These are phyloP conservation scores for Fusarium mangiferae DNA, from an alignment of 2,329 filamentous ascomycete species.

Conservation along the genomic window DNA sequence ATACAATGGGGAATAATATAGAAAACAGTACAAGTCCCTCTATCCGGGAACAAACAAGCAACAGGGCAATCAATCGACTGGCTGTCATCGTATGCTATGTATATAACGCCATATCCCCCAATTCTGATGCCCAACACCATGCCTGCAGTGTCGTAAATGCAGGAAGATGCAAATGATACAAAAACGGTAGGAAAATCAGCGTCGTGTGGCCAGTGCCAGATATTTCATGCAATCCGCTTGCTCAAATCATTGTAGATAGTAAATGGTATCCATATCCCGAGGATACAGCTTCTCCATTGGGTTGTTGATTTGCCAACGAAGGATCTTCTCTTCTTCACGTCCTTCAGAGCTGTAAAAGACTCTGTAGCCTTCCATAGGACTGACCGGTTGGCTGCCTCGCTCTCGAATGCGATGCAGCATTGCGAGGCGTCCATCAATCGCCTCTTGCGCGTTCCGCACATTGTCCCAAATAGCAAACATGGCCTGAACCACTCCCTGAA, in stretches of 20 bases:
- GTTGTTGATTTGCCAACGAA: constrained; percentile 51
- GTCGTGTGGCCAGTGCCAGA: not conserved
- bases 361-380: constrained; percentile 45
- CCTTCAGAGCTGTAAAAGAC: constrained; percentile 45
- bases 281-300: constrained; percentile 51
- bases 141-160: constrained; percentile 36
- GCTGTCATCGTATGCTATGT: constrained; percentile 29
- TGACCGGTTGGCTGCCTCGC: constrained; percentile 43
- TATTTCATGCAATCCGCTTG: not conserved
- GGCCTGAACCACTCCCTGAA: constrained; percentile 64
- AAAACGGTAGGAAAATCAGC: constrained; percentile 19
- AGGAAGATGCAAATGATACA: constrained; percentile 14
- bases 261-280: constrained; percentile 52
- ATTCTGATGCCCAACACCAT: constrained; percentile 27
- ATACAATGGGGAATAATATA: constrained; percentile 26
- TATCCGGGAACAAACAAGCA: constrained; percentile 12
- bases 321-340: constrained; percentile 41
- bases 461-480: constrained; percentile 70
- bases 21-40: constrained; percentile 12
- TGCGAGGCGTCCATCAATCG: constrained; percentile 55
- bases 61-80: constrained; percentile 7
- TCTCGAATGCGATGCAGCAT: constrained; percentile 50
- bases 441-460: constrained; percentile 60
- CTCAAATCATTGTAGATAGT: constrained; percentile 43
- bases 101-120: constrained; percentile 21